A percentile compares a stretch with the other conserved stretches of the same genome.
Conservation (phyloP, 345 rosid genomes). For the Acer saccharum region DNA sequence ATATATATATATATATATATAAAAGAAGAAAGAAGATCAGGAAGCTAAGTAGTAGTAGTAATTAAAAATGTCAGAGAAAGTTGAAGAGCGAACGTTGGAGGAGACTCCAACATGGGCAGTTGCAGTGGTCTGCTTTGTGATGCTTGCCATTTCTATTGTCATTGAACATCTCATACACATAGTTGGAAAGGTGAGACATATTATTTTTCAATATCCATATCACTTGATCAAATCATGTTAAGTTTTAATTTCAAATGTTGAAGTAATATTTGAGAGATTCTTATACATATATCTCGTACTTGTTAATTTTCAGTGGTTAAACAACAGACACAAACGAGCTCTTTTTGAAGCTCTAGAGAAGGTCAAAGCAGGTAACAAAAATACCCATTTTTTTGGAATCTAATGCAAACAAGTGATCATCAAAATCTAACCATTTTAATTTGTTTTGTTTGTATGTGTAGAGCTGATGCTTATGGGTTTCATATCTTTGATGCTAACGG, state of each 20-base stretch:
- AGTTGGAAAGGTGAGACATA: constrained; percentile 44
- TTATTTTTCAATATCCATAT: too few species aligned
- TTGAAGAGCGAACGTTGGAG: constrained; percentile 51
- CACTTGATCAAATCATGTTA: neutral
- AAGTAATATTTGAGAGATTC: neutral
- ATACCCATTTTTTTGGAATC: neutral
- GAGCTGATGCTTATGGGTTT: constrained; percentile 84
- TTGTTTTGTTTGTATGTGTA: constrained; percentile 23
- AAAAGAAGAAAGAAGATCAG: neutral
- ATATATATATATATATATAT: too few species aligned
- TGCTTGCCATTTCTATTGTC: constrained; percentile 67
- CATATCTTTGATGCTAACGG: constrained; percentile 67
- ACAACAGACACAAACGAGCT: constrained; percentile 62
- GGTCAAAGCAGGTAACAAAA: constrained; percentile 20
- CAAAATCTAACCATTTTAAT: constrained; percentile 2
- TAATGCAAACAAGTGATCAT: neutral
- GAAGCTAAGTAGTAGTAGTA: neutral
- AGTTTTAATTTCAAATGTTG: neutral
- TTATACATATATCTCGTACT: neutral
- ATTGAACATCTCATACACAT: constrained; percentile 70
- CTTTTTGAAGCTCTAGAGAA: constrained; percentile 86
- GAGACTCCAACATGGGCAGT: constrained; percentile 94
- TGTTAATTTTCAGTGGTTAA: constrained; percentile 53
- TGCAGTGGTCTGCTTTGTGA: constrained; percentile 73
- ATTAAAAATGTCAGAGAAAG: neutral